phyloP scores from a whole-genome alignment of 495 filamentous ascomycete genomes.

The Lasiosphaeris hirsuta region DNA sequence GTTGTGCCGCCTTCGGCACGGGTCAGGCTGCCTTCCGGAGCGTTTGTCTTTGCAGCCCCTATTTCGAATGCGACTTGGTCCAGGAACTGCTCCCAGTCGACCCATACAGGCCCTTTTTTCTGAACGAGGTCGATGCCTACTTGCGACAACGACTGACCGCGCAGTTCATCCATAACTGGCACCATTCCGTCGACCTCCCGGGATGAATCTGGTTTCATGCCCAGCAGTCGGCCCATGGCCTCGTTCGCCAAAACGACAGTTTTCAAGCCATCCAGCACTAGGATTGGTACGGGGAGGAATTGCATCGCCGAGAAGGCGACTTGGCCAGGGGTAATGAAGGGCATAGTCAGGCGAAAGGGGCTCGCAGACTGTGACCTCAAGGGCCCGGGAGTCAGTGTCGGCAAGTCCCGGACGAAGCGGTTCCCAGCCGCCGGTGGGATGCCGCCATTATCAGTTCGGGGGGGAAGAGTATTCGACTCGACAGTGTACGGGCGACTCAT shows the following conservation, averaged over 20 bases:
- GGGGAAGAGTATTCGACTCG: neutral
- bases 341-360: conserved; percentile 38
- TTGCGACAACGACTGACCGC: conserved; percentile 56
- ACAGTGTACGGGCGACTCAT: neutral
- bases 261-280: conserved; percentile 60
- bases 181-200: conserved; percentile 28
- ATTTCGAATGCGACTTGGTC: conserved; percentile 50
- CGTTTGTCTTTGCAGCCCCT: conserved; percentile 23
- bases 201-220: conserved; percentile 37
- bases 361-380: conserved; percentile 26
- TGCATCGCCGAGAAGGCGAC: conserved; percentile 63
- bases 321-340: conserved; percentile 38
- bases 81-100: conserved; percentile 54
- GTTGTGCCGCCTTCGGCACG: conserved; percentile 17
- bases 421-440: neutral
- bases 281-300: conserved; percentile 63
- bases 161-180: conserved; percentile 43
- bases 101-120: conserved; percentile 51
- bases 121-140: conserved; percentile 61
- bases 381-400: neutral
- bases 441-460: neutral
- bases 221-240: conserved; percentile 62
- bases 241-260: conserved; percentile 68
- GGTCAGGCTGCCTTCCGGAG: neutral
- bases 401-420: conserved; percentile 8